Evolutionary conservation across 805 yeast genomes (phyloP).

Genomic region (Candida ficus): DNA sequence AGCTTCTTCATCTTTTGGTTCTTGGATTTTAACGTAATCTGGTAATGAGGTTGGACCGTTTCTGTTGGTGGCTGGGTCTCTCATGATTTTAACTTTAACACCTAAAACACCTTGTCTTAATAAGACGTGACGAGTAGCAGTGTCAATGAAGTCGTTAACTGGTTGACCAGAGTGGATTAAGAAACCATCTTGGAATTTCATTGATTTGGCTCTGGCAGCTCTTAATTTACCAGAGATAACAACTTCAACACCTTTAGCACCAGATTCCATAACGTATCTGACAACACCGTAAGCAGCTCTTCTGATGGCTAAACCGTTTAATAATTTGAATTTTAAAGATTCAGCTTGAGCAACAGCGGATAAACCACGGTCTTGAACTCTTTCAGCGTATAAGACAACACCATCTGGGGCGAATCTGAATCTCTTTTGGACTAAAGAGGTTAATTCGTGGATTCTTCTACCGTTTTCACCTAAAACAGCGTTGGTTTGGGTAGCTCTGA

Average conservation of each 20-base stretch:
- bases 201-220: conserved; percentile 99
- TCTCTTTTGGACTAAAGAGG: conserved; percentile 97
- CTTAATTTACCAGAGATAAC: conserved; percentile 99
- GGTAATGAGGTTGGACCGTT: conserved; percentile 89
- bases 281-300: conserved; percentile 99
- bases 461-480: conserved; percentile 99
- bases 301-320: conserved; percentile 98
- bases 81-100: conserved; percentile 99
- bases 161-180: conserved; percentile 99
- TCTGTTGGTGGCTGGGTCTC: conserved; percentile 88
- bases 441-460: conserved; percentile 98
- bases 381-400: conserved; percentile 94
- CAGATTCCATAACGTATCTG: conserved; percentile 99
- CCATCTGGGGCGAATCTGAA: conserved; percentile 93
- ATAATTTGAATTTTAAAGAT: conserved; percentile 95
- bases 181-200: conserved; percentile 99
- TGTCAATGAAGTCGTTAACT: conserved; percentile 96
- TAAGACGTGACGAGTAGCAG: conserved; percentile 98
- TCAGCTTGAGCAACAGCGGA: conserved; percentile 99
- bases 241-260: conserved; percentile 99
- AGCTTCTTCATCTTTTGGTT: conserved; percentile 91
- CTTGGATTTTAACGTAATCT: conserved; percentile 87
- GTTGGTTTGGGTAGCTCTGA: conserved; percentile 98
- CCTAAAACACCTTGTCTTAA: conserved; percentile 99
- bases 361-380: conserved; percentile 98